Evolutionary conservation across 2,329 filamentous ascomycete species (phyloP).

Genomic region (Colletotrichum paranaense): DNA sequence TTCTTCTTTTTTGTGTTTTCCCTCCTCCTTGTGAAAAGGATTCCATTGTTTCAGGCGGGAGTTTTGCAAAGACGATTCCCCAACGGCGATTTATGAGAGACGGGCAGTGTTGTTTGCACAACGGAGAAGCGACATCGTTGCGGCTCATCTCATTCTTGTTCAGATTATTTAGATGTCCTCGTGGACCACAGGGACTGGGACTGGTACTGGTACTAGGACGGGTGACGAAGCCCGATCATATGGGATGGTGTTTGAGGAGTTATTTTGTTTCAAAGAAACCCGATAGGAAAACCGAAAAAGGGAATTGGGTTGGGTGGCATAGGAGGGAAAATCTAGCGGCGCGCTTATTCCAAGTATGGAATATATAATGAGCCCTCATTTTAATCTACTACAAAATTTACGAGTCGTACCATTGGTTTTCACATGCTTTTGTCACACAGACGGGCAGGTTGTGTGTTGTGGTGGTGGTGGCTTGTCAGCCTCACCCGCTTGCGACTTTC

Average conservation of each 20-base stretch:
- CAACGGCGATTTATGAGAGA: constrained; percentile 29
- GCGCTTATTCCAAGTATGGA: constrained; percentile 1
- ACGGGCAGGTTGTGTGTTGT: too few species aligned
- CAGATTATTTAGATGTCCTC: constrained; percentile 28
- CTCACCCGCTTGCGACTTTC: constrained; percentile 23
- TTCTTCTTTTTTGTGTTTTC: not conserved
- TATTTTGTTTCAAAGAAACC: not conserved
- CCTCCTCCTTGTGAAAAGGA: not conserved
- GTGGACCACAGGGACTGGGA: constrained; percentile 13
- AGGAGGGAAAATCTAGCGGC: not conserved
- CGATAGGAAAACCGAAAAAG: not conserved
- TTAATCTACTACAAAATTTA: constrained; percentile 23
- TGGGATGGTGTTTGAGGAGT: constrained; percentile 10
- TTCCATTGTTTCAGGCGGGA: not conserved
- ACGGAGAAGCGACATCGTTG: not conserved
- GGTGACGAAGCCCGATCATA: not conserved
- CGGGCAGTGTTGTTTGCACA: not conserved
- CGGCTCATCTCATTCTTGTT: constrained; percentile 8
- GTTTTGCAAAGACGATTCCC: constrained; percentile 28
- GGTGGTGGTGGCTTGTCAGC: not conserved
- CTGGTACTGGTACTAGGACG: not conserved
- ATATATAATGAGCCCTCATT: constrained; percentile 13
- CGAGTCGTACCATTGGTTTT: constrained; percentile 11
- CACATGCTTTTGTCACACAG: constrained; percentile 26
- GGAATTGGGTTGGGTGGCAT: not conserved